Percentiles rank a stretch among this genome's conserved stretches.
Evolutionary conservation across 768 basidiomycete genomes (phyloP).

Genomic region (Termitomyces titanicus): DNA sequence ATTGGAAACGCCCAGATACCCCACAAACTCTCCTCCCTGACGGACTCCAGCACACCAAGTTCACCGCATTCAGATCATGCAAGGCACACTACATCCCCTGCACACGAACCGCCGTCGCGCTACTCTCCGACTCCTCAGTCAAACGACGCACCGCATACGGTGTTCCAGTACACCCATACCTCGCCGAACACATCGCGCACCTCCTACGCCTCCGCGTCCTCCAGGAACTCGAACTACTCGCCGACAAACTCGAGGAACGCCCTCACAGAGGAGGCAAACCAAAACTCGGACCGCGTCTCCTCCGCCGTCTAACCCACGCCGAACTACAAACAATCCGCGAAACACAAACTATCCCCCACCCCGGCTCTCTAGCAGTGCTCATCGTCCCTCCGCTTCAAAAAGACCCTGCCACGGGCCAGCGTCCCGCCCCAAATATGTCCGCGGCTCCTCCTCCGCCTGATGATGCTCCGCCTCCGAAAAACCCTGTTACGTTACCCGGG

Average conservation of each 20-base stretch:
- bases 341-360: conserved; percentile 44
- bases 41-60: conserved; percentile 65
- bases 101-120: conserved; percentile 45
- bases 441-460: not conserved
- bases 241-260: conserved; percentile 32
- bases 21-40: conserved; percentile 38
- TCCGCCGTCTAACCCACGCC: conserved; percentile 61
- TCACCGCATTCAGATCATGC: conserved; percentile 42
- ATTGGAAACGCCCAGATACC: not conserved
- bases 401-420: conserved; percentile 40
- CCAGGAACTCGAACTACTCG: conserved; percentile 68
- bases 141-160: conserved; percentile 29
- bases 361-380: conserved; percentile 61
- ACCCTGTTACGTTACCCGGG: not conserved
- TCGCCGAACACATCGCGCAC: conserved; percentile 57
- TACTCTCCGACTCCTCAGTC: conserved; percentile 31
- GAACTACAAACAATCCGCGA: conserved; percentile 52
- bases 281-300: conserved; percentile 25
- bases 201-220: conserved; percentile 69
- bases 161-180: conserved; percentile 34
- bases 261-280: conserved; percentile 6
- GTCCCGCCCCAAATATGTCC: conserved; percentile 28
- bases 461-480: not conserved
- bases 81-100: conserved; percentile 56
- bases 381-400: conserved; percentile 65